Percentiles rank a stretch among this genome's conserved stretches.
These are phyloP conservation scores for Phytophthora idaei DNA, from an alignment of 352 stramenopile genomes.

Conservation along the genomic window DNA sequence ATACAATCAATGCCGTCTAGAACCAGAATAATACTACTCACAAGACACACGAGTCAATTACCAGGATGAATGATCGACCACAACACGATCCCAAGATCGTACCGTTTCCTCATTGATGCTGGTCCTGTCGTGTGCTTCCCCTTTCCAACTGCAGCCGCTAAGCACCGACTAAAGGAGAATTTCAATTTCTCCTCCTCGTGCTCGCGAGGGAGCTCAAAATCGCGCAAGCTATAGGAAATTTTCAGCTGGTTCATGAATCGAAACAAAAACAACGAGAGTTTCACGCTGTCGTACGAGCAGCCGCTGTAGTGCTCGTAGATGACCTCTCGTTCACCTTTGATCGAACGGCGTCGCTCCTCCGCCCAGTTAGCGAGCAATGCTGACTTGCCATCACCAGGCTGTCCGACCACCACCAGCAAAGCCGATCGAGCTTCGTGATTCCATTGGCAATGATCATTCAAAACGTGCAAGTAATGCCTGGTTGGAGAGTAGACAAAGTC, in stretches of 20 bases:
- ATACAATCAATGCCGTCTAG: slow-evolving; percentile 85
- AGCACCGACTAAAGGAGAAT: slow-evolving; percentile 79
- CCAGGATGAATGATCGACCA: neutral
- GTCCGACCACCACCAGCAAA: slow-evolving; percentile 65
- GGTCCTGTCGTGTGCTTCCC: slow-evolving; percentile 37
- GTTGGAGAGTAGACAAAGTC: slow-evolving; percentile 74
- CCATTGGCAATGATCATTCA: slow-evolving; percentile 77
- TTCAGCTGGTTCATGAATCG: slow-evolving; percentile 85
- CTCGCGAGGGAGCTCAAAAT: slow-evolving; percentile 81
- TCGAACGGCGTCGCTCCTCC: slow-evolving; percentile 41
- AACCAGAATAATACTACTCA: slow-evolving; percentile 72
- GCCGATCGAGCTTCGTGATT: slow-evolving; percentile 41
- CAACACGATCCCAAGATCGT: neutral
- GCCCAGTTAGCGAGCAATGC: slow-evolving; percentile 81
- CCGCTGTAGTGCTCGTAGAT: slow-evolving; percentile 85
- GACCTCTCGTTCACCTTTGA: slow-evolving; percentile 51
- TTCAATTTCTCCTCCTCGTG: slow-evolving; percentile 89
- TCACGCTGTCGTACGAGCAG: slow-evolving; percentile 86
- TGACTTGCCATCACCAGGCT: slow-evolving; percentile 76
- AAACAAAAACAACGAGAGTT: slow-evolving; percentile 83
- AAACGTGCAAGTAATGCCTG: slow-evolving; percentile 63
- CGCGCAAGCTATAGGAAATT: slow-evolving; percentile 64
- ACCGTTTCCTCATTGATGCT: slow-evolving; percentile 38
- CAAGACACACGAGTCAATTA: slow-evolving; percentile 6
- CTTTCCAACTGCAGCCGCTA: slow-evolving; percentile 68